Conservation (phyloP, 2,329 filamentous ascomycete species). For the Immersiporthe knoxdaviesiana region DNA sequence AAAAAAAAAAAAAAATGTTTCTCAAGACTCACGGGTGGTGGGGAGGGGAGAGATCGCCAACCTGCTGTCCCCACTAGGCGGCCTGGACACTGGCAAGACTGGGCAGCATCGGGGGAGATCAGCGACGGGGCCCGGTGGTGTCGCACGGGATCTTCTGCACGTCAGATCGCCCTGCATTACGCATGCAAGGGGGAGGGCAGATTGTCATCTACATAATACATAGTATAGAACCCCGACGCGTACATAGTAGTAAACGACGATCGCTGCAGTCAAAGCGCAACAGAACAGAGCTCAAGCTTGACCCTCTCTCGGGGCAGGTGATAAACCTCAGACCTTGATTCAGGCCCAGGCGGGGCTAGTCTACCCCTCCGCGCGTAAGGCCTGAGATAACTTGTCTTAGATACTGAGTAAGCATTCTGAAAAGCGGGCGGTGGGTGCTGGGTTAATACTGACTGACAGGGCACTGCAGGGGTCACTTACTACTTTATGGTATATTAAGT, state of each 20-base stretch:
- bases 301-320: background rate
- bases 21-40: background rate
- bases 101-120: background rate
- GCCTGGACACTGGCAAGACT: background rate
- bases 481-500: too few species aligned
- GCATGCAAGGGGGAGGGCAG: conserved; percentile 1
- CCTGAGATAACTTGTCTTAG: background rate
- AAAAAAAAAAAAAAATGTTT: background rate
- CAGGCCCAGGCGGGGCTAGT: background rate
- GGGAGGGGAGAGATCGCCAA: background rate
- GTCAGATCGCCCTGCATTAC: conserved; percentile 4
- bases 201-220: background rate
- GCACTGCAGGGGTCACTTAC: background rate
- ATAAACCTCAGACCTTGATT: background rate
- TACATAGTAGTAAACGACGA: background rate
- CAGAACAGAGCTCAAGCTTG: background rate
- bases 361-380: background rate
- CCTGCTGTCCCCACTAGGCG: background rate
- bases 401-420: background rate
- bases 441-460: background rate
- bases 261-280: conserved; percentile 1
- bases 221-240: too few species aligned
- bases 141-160: conserved; percentile 1
- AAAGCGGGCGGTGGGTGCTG: background rate
- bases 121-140: background rate